phyloP scores from a whole-genome alignment of 768 basidiomycete species.

The Amanita muscaria region DNA sequence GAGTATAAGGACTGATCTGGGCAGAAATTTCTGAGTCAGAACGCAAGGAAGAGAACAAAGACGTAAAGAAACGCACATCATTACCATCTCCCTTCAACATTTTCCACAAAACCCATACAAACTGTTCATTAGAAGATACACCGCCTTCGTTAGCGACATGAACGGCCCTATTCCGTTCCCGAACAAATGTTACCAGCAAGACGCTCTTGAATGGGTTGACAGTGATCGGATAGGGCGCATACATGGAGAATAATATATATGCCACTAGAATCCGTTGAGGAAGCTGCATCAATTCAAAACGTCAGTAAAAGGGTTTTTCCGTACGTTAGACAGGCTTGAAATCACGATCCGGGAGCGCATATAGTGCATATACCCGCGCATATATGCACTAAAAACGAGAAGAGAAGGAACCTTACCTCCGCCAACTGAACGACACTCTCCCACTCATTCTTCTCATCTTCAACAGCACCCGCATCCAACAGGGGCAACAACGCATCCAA shows the following conservation, averaged over 20 bases:
- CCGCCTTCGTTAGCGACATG: conserved; percentile 38
- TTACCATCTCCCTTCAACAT: conserved; percentile 76
- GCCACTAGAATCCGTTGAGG: conserved; percentile 69
- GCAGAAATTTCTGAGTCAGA: background rate
- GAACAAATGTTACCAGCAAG: conserved; percentile 55
- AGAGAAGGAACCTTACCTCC: conserved; percentile 36
- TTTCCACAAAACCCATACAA: conserved; percentile 86
- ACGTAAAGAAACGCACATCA: conserved; percentile 42
- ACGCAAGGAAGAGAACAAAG: background rate
- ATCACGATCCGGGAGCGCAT: too few species aligned
- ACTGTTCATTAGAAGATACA: conserved; percentile 58
- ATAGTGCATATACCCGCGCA: too few species aligned
- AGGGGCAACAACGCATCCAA: conserved; percentile 74
- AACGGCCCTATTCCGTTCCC: conserved; percentile 57
- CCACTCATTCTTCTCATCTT: background rate
- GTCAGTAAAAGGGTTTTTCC: too few species aligned
- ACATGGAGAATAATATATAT: conserved; percentile 73
- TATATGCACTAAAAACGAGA: conserved; percentile 6
- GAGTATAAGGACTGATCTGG: conserved; percentile 78
- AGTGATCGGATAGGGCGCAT: conserved; percentile 69
- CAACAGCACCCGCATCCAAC: conserved; percentile 39
- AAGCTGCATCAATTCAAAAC: conserved; percentile 31
- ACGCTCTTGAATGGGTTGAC: conserved; percentile 80
- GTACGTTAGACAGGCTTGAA: too few species aligned
- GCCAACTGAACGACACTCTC: conserved; percentile 18